A percentile compares a stretch with the other conserved stretches of the same genome.
Conservation (phyloP, 2,329 filamentous ascomycete genomes). For the Lasiodiplodia citricola region DNA sequence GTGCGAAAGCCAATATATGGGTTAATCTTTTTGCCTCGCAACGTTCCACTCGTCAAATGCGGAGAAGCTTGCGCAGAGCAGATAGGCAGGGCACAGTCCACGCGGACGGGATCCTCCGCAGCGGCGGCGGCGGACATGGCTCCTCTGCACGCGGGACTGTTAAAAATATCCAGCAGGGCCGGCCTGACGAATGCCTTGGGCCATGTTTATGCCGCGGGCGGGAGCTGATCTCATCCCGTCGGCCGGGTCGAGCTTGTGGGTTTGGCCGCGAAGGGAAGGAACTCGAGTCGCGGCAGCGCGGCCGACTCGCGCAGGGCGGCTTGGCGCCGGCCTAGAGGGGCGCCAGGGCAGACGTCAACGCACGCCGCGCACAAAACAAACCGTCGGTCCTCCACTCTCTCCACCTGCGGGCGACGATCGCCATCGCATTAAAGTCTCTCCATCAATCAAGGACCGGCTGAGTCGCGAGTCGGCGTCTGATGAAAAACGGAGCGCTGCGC, state of each 20-base stretch:
- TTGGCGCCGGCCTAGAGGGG: not conserved
- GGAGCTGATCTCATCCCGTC: slow-evolving; percentile 14
- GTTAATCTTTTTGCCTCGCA: slow-evolving; percentile 23
- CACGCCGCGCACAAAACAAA: not conserved
- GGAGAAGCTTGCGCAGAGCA: slow-evolving; percentile 18
- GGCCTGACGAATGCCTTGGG: slow-evolving; percentile 4
- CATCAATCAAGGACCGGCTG: slow-evolving; percentile 17
- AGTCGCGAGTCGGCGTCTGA: slow-evolving; percentile 19
- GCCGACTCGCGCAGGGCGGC: slow-evolving; percentile 2
- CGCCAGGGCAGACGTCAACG: slow-evolving; percentile 19
- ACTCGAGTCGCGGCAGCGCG: not conserved
- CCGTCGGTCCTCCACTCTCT: not conserved
- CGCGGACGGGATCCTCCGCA: slow-evolving; percentile 8
- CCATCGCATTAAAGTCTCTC: slow-evolving; percentile 23
- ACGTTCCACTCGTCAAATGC: slow-evolving; percentile 20
- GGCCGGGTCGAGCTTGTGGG: not conserved
- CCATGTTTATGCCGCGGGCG: slow-evolving; percentile 1
- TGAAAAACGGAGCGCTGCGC: slow-evolving; percentile 10
- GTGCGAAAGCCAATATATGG: slow-evolving; percentile 4
- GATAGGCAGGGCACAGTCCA: slow-evolving; percentile 13
- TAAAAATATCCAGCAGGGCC: not conserved
- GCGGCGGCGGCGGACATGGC: not conserved
- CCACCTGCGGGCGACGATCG: slow-evolving; percentile 2
- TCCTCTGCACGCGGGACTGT: not conserved
- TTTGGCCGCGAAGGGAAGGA: not conserved